Percentiles rank a stretch among this genome's conserved stretches.
These are phyloP conservation scores for Fusarium albosuccineum DNA, from an alignment of 2,329 filamentous ascomycete species.

Conservation along the genomic window DNA sequence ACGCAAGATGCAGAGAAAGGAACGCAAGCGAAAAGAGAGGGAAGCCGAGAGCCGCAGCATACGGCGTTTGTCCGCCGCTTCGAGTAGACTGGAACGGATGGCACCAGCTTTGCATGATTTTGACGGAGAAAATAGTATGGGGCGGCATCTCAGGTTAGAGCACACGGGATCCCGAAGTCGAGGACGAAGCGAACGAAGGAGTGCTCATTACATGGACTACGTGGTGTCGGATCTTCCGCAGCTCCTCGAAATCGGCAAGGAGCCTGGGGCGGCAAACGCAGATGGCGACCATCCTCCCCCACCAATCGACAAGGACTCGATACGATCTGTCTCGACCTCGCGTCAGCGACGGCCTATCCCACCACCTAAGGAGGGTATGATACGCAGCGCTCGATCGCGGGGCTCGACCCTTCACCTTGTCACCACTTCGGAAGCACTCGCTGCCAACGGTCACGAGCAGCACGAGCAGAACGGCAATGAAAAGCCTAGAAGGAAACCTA, in stretches of 20 bases:
- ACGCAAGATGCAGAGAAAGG: slow-evolving; percentile 83
- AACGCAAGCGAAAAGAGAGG: slow-evolving; percentile 86
- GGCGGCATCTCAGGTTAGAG: slow-evolving; percentile 59
- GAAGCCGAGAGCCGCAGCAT: slow-evolving; percentile 85
- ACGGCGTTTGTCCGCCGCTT: slow-evolving; percentile 87
- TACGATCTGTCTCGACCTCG: slow-evolving; percentile 82
- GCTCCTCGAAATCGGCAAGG: slow-evolving; percentile 72
- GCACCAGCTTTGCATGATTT: slow-evolving; percentile 83
- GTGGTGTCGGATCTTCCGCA: slow-evolving; percentile 81
- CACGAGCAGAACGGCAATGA: slow-evolving; percentile 51
- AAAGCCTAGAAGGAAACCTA: slow-evolving; percentile 68
- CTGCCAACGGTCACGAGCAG: slow-evolving; percentile 40
- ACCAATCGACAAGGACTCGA: slow-evolving; percentile 82
- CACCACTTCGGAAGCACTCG: slow-evolving; percentile 69
- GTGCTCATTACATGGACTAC: slow-evolving; percentile 73
- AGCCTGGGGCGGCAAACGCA: slow-evolving; percentile 58
- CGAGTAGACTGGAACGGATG: slow-evolving; percentile 85
- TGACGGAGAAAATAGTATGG: slow-evolving; percentile 77
- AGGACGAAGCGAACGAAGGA: slow-evolving; percentile 83
- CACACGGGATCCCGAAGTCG: slow-evolving; percentile 71
- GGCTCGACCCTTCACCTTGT: slow-evolving; percentile 91
- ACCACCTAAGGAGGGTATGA: slow-evolving; percentile 84
- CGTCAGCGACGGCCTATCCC: slow-evolving; percentile 80
- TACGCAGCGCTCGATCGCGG: slow-evolving; percentile 77
- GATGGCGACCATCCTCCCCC: slow-evolving; percentile 70